These are phyloP conservation scores for Nicotiana tomentosiformis DNA, from an alignment of 257 asterid genomes.

Conservation along the genomic window DNA sequence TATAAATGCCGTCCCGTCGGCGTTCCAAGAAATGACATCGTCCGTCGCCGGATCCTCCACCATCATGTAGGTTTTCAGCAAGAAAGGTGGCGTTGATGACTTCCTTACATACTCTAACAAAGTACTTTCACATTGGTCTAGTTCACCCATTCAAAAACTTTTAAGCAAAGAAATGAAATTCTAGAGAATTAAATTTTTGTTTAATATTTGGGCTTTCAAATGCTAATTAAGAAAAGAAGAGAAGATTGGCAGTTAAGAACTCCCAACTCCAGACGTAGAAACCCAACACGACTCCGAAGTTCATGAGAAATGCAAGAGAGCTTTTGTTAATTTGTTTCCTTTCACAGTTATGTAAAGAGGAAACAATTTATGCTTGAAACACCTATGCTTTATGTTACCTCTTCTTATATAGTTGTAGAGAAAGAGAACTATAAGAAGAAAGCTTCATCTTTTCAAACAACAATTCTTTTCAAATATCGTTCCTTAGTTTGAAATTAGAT, in stretches of 20 bases:
- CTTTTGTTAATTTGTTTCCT: background rate
- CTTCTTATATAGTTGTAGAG: background rate
- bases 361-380: background rate
- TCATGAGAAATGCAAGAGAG: conserved; percentile 58
- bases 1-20: conserved; percentile 69
- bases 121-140: conserved; percentile 17
- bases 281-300: conserved; percentile 72
- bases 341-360: background rate
- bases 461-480: no score
- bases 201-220: no score
- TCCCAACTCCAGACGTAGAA: conserved; percentile 93
- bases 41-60: conserved; percentile 88
- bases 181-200: background rate
- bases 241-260: conserved; percentile 79
- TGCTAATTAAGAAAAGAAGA: conserved; percentile 17
- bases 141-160: background rate
- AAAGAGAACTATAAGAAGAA: background rate
- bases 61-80: conserved; percentile 80
- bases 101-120: conserved; percentile 54
- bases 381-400: background rate
- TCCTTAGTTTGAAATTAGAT: no score
- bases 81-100: conserved; percentile 73
- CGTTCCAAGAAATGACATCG: conserved; percentile 79
- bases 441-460: background rate
- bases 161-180: background rate